Evolutionary conservation across 768 basidiomycete species (phyloP), one percentile per base, ranked within the genome.

Genomic region (Suillus fuscotomentosus): DNA sequence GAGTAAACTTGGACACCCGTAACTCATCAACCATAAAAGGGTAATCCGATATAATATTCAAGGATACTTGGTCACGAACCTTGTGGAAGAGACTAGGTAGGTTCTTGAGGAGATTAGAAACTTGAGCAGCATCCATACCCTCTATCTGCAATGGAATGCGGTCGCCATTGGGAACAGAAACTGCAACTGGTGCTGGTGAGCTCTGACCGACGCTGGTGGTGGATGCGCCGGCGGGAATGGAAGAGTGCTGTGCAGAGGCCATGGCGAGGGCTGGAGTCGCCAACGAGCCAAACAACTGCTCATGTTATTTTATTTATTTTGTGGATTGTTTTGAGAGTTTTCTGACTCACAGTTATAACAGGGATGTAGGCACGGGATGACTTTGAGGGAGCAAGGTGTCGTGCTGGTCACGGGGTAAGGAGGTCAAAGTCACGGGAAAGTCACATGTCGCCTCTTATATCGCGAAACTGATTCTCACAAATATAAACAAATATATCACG

Each of bases 61-160:
- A 63, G 60, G 41, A 65, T 62, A 57, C 63, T 45, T 38, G 61
- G 3, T 53, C 74, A 77, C 79, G 3, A 8, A 87, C 87, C 82
- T 88, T 87, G 68, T 75, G 80, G 59, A 87, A 84, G 34, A 87
- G 78, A 60, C 76, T 76, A 5, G 87, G 84, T 38, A 88, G 70
- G 55, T 81, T 81, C 62, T 87, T 85, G 27, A 91, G 75, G 38
- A 91, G 73, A 57, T 76, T 83, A 75, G 86, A 79, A 61, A 91
- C 80, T 74, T 90, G 88, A 39, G 79, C 78, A 24, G 82, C 79
- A 70, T 87, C 84, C 56, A 89, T 62, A 15, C 51, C 51, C n/a
- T 55, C 53, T 39, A 62, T 24, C 17, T 59, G 39, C 68, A 65
- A 61, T 47, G 61, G 15, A 0, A 66, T 1, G 13, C 51, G 48